Evolutionary conservation across 495 filamentous ascomycete species (phyloP).

Genomic region (Podospora comata): DNA sequence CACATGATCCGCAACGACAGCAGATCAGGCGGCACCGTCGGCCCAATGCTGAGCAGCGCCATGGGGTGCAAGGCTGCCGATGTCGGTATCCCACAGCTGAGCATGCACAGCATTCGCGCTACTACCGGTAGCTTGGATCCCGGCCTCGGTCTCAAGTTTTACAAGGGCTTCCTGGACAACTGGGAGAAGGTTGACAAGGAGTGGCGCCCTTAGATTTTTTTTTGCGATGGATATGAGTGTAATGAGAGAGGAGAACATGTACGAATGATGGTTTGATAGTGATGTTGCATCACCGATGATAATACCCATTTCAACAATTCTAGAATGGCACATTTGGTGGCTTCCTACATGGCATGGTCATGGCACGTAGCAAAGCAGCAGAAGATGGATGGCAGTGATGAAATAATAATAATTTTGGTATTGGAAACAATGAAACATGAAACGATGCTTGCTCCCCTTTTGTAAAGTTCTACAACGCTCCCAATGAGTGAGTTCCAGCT

Average conservation of each 20-base stretch:
- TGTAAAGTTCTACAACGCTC: neutral
- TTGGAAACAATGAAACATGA: neutral
- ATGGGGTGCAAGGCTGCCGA: slow-evolving; percentile 87
- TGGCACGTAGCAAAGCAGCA: neutral
- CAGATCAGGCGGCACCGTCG: slow-evolving; percentile 88
- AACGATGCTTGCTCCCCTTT: neutral
- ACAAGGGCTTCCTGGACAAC: slow-evolving; percentile 84
- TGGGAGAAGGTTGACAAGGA: slow-evolving; percentile 85
- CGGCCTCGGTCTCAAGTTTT: slow-evolving; percentile 80
- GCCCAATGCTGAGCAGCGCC: slow-evolving; percentile 76
- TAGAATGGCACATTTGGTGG: neutral
- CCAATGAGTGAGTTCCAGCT: neutral
- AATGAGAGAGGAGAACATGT: neutral
- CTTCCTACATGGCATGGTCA: neutral
- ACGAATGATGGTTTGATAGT: neutral
- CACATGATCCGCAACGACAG: slow-evolving; percentile 95
- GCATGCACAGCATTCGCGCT: slow-evolving; percentile 92
- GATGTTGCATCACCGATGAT: neutral
- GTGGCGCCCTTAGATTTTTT: slow-evolving; percentile 48
- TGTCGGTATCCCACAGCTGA: slow-evolving; percentile 86
- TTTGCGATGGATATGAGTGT: neutral
- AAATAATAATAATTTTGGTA: neutral
- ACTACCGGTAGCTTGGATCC: slow-evolving; percentile 86
- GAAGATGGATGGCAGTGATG: neutral
- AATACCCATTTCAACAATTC: neutral